Evolutionary conservation across 352 stramenopile species (phyloP), one percentile per base, ranked within the genome.

Genomic region (Globisporangium paroecandrum): DNA sequence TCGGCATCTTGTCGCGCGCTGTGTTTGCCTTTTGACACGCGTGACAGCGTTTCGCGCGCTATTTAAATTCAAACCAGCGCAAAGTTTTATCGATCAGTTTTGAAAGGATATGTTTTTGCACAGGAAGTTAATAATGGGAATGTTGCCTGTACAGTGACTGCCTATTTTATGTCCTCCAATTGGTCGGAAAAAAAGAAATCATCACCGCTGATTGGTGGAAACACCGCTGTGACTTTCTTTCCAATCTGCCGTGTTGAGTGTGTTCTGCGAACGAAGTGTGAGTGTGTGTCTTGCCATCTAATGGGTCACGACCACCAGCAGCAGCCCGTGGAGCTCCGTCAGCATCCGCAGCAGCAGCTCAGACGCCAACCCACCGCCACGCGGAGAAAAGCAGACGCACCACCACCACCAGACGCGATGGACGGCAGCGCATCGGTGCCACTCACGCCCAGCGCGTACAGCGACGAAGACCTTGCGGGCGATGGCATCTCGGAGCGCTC

Each of bases 401-500:
- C 4, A 47, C 2, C 8, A 47, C 4, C 6, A n/a, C 12, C 22
- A 22, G 22, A 53, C 46, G 38, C 53, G 34, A 62, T 69, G 56
- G 68, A 69, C 41, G 61, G 64, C 18, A 58, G 34, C 22, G 67
- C 55, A 51, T 47, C 56, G 22, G 27, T 64, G 25, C 36, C 24
- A 13, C 64, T 59, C 55, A 62, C 36, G 47, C 58, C 43, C 43
- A 43, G n/a, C 41, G 29, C 53, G n/a, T 59, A 57, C 60, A 59
- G 34, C 49, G 34, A 65, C 34, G 51, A 46, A 20, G 47, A 51
- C 59, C 53, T 56, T n/a, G 18, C 20, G 1, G 58, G 53, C 29
- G 38, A 46, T 58, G 36, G 63, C 60, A 68, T 70, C 38, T 74
- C 70, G 12, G 73, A 78, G 58, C 73, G 73, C 66, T 76, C 73